These are phyloP conservation scores for Gypsophila paniculata DNA, from an alignment of 179 eudicot genomes.

Conservation along the genomic window DNA sequence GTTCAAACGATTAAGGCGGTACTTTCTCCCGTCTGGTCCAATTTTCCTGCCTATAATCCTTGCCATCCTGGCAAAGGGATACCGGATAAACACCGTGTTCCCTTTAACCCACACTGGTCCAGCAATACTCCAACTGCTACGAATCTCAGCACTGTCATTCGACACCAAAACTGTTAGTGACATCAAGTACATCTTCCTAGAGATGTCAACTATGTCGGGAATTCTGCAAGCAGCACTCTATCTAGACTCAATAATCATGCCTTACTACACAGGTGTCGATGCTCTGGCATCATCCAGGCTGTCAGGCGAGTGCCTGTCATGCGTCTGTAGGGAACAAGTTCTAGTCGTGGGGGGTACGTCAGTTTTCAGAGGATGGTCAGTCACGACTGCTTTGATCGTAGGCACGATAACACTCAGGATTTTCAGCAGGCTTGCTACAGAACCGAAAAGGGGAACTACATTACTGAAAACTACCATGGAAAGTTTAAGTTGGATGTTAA, in stretches of 20 bases:
- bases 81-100: conserved; percentile 37
- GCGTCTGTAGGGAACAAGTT: conserved; percentile 40
- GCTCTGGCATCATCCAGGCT: conserved; percentile 38
- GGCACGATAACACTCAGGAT: conserved; percentile 40
- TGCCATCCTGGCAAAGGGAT: conserved; percentile 43
- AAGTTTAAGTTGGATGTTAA: conserved; percentile 41
- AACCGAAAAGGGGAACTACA: conserved; percentile 20
- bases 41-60: conserved; percentile 40
- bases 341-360: conserved; percentile 41
- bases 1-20: conserved; percentile 30
- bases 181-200: conserved; percentile 42
- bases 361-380: conserved; percentile 48
- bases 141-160: conserved; percentile 43
- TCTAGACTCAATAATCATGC: conserved; percentile 46
- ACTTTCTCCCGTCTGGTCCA: conserved; percentile 54
- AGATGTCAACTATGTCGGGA: conserved; percentile 51
- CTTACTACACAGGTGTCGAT: conserved; percentile 55
- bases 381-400: conserved; percentile 38
- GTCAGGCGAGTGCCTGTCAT: conserved; percentile 54
- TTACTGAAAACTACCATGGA: conserved; percentile 30
- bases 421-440: conserved; percentile 27
- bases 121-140: conserved; percentile 44
- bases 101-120: conserved; percentile 38
- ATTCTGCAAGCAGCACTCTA: conserved; percentile 41
- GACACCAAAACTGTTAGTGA: conserved; percentile 30